Evolutionary conservation across 2,329 filamentous ascomycete species (phyloP).

Genomic region (Didymella pinodella): DNA sequence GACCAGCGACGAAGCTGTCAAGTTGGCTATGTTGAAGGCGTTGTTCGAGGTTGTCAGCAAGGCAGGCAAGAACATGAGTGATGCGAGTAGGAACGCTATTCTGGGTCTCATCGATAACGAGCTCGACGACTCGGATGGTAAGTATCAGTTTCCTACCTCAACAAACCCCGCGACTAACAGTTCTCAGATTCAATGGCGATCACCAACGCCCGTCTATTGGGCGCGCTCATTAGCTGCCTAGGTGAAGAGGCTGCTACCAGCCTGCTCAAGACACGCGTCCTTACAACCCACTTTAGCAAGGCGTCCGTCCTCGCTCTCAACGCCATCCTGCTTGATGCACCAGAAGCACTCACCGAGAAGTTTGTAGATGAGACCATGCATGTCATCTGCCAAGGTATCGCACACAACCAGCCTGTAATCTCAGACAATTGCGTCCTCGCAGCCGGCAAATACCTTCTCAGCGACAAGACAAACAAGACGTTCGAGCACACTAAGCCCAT

Average conservation of each 20-base stretch:
- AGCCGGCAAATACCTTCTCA: conserved; percentile 87
- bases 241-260: conserved; percentile 71
- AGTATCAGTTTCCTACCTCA: conserved; percentile 16
- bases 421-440: conserved; percentile 89
- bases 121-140: conserved; percentile 73
- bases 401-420: conserved; percentile 75
- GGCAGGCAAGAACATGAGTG: conserved; percentile 93
- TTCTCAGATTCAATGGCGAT: conserved; percentile 73
- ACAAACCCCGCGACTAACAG: neutral
- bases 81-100: conserved; percentile 84
- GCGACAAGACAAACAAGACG: conserved; percentile 67
- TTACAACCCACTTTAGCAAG: conserved; percentile 76
- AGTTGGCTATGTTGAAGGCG: conserved; percentile 95
- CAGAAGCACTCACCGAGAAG: conserved; percentile 71
- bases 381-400: conserved; percentile 81
- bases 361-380: conserved; percentile 77
- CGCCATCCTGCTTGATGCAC: conserved; percentile 82
- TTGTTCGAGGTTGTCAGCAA: conserved; percentile 96
- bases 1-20: conserved; percentile 85
- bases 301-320: conserved; percentile 88
- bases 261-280: conserved; percentile 74
- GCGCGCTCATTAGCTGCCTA: conserved; percentile 87
- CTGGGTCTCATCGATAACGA: conserved; percentile 88
- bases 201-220: conserved; percentile 88
- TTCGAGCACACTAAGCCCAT: conserved; percentile 82